Evolutionary conservation across 1,139 yeast genomes (phyloP), one percentile per base, ranked within the genome.

Genomic region (Barnettozyma hawaiiensis): DNA sequence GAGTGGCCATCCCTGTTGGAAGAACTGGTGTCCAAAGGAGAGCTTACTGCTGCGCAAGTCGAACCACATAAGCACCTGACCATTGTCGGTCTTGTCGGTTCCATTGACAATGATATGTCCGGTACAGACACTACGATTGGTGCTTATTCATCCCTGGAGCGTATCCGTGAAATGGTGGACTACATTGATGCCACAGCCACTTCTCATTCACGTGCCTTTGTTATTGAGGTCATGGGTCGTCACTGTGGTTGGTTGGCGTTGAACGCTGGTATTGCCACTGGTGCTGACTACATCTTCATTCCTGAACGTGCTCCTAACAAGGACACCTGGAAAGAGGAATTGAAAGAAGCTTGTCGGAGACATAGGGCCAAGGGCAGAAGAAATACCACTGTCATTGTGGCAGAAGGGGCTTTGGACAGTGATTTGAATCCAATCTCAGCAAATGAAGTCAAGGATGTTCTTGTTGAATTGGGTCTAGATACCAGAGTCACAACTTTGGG

Each of bases 211-310:
- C 69, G 94, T 60, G 94, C 94, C 8, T 84, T 84, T 59, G 89
- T 84, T 32, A 80, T 84, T 36, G 94, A 84, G 63, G 94, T 84
- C n/a, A 84, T 84, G 94, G 94, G 94, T 48, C 74, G 94, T 63
- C 92, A 84, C 58, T 84, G 94, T 69, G 94, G 94, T 52, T 84
- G 94, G 94, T 71, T 84, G 51, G 92, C 86, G 1, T 66, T 84
- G 51, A 83, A 83, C 85, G 84, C 92, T 2, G 92, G 92, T 54
- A 75, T 84, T 46, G 81, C 90, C 20, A 82, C 92, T 14, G 80
- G 85, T 59, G 92, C 94, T 2, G 94, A 84, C 61, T 83, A 76
- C 58, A 81, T 83, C 44, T 78, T 84, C 58, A 83, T 84, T 45
- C 94, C 94, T 10, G 94, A 84, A 65, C 77, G 82, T 62, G 90